phyloP scores from a whole-genome alignment of 2,329 filamentous ascomycete genomes.

The Chalaropsis ovoidea region DNA sequence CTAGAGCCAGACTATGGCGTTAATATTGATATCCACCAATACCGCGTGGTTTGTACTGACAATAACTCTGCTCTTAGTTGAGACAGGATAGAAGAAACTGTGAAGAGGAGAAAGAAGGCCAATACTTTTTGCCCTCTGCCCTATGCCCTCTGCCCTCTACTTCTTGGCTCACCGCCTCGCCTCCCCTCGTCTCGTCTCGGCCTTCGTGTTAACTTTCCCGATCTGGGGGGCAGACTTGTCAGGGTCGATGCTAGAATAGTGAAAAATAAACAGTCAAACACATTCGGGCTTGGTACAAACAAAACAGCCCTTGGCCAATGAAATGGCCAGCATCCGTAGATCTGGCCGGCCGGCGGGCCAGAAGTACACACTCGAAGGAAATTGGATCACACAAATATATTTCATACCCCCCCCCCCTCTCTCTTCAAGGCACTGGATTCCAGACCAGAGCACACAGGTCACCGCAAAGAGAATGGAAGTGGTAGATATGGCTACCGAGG shows the following conservation, averaged over 20 bases:
- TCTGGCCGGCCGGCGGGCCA: neutral
- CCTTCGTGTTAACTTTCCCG: conserved; percentile 13
- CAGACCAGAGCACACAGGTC: neutral
- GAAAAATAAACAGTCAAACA: neutral
- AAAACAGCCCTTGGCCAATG: neutral
- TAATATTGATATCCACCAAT: neutral
- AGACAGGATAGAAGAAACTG: neutral
- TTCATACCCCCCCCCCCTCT: neutral
- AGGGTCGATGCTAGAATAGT: neutral
- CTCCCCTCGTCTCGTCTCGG: neutral
- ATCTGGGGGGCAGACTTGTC: neutral
- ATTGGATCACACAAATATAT: neutral
- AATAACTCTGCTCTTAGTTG: neutral
- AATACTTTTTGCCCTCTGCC: neutral
- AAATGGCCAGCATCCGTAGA: neutral
- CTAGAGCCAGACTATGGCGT: neutral
- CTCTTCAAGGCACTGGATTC: neutral
- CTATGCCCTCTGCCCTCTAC: neutral
- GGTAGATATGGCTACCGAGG: neutral
- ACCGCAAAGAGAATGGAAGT: neutral
- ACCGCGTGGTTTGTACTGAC: too few species aligned
- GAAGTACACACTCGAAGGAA: neutral
- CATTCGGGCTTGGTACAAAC: neutral
- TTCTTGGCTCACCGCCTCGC: conserved; percentile 2
- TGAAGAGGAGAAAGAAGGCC: neutral